These are phyloP conservation scores for Gamarada debralockiae DNA, from an alignment of 495 filamentous ascomycete genomes.

Conservation along the genomic window DNA sequence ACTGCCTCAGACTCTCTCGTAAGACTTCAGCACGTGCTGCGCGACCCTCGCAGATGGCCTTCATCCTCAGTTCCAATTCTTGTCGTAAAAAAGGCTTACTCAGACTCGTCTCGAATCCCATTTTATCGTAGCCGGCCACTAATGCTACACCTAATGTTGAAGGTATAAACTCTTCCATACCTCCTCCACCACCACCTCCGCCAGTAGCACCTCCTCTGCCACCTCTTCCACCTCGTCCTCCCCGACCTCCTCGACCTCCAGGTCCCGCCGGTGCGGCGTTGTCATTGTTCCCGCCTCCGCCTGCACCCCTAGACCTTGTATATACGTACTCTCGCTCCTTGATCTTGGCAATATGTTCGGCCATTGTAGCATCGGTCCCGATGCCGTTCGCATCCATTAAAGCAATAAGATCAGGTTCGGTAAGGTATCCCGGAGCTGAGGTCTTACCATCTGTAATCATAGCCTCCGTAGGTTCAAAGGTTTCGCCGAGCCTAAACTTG, in stretches of 20 bases:
- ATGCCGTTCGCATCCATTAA: slow-evolving; percentile 99
- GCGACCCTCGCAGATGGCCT: slow-evolving; percentile 87
- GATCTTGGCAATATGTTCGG: slow-evolving; percentile 95
- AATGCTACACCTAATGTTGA: slow-evolving; percentile 86
- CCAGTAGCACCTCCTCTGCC: slow-evolving; percentile 54
- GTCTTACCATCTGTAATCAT: slow-evolving; percentile 87
- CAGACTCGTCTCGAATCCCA: slow-evolving; percentile 84
- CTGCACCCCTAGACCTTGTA: slow-evolving; percentile 49
- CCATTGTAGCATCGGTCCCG: slow-evolving; percentile 98
- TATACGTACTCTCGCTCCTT: slow-evolving; percentile 82
- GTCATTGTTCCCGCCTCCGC: slow-evolving; percentile 29
- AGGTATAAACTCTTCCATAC: slow-evolving; percentile 83
- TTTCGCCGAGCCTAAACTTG: slow-evolving; percentile 69
- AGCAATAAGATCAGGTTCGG: slow-evolving; percentile 94
- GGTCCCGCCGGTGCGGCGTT: slow-evolving; percentile 31
- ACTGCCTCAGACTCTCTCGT: slow-evolving; percentile 75
- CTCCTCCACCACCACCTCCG: slow-evolving; percentile 41
- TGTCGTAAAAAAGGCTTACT: slow-evolving; percentile 97
- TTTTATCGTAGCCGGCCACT: slow-evolving; percentile 88
- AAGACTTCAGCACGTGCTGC: slow-evolving; percentile 70
- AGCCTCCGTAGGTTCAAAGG: slow-evolving; percentile 85
- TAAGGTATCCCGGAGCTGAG: slow-evolving; percentile 76
- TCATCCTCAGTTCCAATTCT: slow-evolving; percentile 95
- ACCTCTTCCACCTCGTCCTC: slow-evolving; percentile 42
- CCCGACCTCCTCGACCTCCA: slow-evolving; percentile 37